A percentile compares a stretch with the other conserved stretches of the same genome.
These are phyloP conservation scores for Planoprotostelium fungivorum DNA, from an alignment of 78 protist genomes.

Conservation along the genomic window DNA sequence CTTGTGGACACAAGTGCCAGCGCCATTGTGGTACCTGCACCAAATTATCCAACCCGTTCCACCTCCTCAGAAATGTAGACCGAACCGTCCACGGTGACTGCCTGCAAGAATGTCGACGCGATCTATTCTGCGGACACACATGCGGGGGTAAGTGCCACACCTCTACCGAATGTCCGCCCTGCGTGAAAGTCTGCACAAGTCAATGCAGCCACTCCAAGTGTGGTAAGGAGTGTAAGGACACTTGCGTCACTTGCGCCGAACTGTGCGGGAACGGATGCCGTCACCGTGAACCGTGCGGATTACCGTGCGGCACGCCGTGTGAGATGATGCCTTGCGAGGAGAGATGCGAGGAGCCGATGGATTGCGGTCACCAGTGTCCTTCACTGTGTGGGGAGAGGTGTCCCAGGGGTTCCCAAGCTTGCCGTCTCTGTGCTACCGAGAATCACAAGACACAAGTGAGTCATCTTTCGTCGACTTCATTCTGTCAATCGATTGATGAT, in stretches of 20 bases:
- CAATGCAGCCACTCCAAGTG: conserved; percentile 27
- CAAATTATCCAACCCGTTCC: background rate
- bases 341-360: conserved; percentile 31
- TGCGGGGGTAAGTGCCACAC: conserved; percentile 36
- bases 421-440: background rate
- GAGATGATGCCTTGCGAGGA: conserved; percentile 21
- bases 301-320: conserved; percentile 45
- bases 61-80: background rate
- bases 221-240: conserved; percentile 12
- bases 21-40: background rate
- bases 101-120: background rate
- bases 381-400: conserved; percentile 64
- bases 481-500: too few species aligned
- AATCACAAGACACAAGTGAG: background rate
- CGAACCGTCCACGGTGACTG: background rate
- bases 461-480: background rate
- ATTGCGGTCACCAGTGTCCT: conserved; percentile 69
- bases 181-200: conserved; percentile 7
- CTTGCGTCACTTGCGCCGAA: conserved; percentile 44
- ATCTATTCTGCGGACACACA: conserved; percentile 44
- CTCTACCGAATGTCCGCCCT: conserved; percentile 11
- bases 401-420: background rate
- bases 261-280: conserved; percentile 31
- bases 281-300: conserved; percentile 33
- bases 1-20: background rate